phyloP scores from a whole-genome alignment of 108 stramenopile genomes.

The Hondaea fermentalgiana region DNA sequence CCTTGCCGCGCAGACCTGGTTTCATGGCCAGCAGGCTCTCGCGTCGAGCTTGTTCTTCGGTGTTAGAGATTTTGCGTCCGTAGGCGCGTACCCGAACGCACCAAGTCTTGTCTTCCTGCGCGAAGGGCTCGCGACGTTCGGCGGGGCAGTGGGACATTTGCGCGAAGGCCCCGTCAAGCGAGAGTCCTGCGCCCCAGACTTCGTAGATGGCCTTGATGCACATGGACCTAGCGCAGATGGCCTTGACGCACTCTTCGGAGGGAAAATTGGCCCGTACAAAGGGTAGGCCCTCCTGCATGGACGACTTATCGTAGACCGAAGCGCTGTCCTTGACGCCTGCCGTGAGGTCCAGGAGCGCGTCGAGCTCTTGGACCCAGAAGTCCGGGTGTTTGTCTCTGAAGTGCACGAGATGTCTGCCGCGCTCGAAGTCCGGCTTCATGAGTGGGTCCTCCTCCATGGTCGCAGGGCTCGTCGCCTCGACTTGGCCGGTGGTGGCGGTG shows the following conservation, averaged over 20 bases:
- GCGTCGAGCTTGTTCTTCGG: background rate
- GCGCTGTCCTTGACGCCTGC: background rate
- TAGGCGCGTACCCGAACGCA: background rate
- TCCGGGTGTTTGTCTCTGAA: background rate
- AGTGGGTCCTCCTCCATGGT: background rate
- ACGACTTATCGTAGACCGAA: background rate
- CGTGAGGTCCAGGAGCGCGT: background rate
- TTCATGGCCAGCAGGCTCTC: background rate
- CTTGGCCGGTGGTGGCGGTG: no score
- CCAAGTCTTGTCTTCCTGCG: background rate
- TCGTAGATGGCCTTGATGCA: conserved; percentile 14
- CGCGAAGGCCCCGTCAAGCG: background rate
- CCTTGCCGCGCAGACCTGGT: background rate
- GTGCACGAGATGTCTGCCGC: conserved; percentile 5
- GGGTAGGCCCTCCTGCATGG: background rate
- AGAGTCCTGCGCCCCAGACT: background rate
- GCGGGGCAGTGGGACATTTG: background rate
- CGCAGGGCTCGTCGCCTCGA: no score
- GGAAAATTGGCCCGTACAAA: background rate
- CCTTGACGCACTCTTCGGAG: background rate
- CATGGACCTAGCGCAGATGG: background rate
- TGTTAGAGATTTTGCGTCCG: background rate
- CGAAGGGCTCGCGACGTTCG: background rate
- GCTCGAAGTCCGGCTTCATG: background rate
- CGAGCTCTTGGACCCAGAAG: background rate